These are phyloP conservation scores for Citrullus colocynthis DNA, from an alignment of 306 rosid species.

Conservation along the genomic window DNA sequence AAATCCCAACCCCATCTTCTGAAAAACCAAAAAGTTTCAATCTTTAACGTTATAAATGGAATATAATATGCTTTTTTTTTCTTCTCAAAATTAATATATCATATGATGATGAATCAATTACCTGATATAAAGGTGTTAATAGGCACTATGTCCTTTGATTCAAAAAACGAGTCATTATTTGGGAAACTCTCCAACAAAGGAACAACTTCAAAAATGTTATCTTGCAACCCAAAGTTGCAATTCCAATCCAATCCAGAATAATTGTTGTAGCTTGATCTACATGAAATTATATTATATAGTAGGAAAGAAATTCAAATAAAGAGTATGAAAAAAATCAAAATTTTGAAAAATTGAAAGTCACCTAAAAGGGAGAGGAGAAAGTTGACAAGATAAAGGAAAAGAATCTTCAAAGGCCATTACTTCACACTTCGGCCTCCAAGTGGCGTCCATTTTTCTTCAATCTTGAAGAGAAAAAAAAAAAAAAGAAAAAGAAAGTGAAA, in stretches of 20 bases:
- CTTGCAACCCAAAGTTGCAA: slow-evolving; percentile 15
- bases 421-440: not conserved
- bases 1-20: not conserved
- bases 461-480: too few relatives aligned
- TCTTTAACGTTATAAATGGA: not conserved
- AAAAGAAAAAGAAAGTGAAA: too few relatives aligned
- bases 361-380: slow-evolving; percentile 17
- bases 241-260: slow-evolving; percentile 20
- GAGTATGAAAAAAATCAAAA: too few relatives aligned
- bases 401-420: slow-evolving; percentile 14
- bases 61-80: too few relatives aligned
- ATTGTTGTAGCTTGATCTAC: not conserved
- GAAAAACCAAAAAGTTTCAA: not conserved
- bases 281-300: not conserved
- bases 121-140: not conserved
- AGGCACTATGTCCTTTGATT: slow-evolving; percentile 23
- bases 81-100: too few relatives aligned
- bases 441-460: not conserved
- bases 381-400: slow-evolving; percentile 11
- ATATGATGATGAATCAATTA: not conserved
- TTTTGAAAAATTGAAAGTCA: too few relatives aligned
- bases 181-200: slow-evolving; percentile 21
- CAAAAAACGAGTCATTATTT: slow-evolving; percentile 10
- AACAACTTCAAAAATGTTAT: slow-evolving; percentile 8
- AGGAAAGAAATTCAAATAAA: too few relatives aligned